phyloP scores from a whole-genome alignment of 129 eudicot genomes.

The Ambrosia artemisiifolia region DNA sequence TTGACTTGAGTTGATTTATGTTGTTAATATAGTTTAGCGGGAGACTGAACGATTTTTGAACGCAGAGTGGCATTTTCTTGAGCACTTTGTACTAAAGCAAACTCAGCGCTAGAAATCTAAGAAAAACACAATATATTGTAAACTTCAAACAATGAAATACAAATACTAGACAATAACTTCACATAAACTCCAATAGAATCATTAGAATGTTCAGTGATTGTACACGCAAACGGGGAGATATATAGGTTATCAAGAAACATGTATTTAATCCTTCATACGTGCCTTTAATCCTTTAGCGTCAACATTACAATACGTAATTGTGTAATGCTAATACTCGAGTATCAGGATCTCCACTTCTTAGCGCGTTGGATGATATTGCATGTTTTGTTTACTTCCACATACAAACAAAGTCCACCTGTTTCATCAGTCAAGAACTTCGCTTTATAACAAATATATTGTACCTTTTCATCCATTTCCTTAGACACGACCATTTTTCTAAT shows the following conservation, averaged over 20 bases:
- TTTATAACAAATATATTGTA: conserved; percentile 12
- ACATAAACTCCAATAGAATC: not conserved
- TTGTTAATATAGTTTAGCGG: conserved; percentile 91
- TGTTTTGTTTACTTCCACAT: not conserved
- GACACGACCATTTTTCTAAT: conserved; percentile 50
- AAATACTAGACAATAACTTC: not conserved
- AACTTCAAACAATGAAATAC: conserved; percentile 13
- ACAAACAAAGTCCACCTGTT: conserved; percentile 8
- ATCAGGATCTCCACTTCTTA: not conserved
- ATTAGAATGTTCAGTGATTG: not conserved
- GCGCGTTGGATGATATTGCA: not conserved
- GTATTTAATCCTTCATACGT: not conserved
- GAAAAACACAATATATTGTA: not conserved
- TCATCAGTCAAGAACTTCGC: not conserved
- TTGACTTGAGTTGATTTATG: no score
- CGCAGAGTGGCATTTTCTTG: conserved; percentile 84
- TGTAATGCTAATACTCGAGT: not conserved
- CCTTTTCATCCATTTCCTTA: conserved; percentile 79
- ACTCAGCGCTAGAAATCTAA: conserved; percentile 76
- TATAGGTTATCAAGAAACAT: not conserved
- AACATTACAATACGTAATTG: not conserved
- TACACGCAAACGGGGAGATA: not conserved
- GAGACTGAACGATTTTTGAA: conserved; percentile 90
- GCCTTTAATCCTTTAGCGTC: not conserved
- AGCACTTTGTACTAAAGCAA: conserved; percentile 65